Evolutionary conservation across 345 rosid species (phyloP).

Genomic region (Pugionium cornutum): DNA sequence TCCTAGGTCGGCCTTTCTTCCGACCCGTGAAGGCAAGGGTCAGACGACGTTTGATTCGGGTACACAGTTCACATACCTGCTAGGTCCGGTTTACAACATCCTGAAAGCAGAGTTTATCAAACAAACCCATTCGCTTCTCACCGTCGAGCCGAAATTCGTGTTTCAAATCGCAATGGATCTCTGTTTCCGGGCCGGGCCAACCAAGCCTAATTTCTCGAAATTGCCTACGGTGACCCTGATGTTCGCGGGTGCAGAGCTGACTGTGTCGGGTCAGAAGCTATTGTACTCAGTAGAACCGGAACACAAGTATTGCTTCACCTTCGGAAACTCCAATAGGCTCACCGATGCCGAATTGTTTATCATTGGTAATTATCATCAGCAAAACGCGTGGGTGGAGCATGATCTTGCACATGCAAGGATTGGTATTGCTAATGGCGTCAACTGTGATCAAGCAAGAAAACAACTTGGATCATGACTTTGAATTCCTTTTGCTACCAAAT

Average conservation of each 20-base stretch:
- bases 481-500: not conserved
- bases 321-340: constrained; percentile 58
- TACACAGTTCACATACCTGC: constrained; percentile 59
- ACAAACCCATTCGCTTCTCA: constrained; percentile 49
- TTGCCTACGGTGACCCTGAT: constrained; percentile 52
- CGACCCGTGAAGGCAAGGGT: constrained; percentile 60
- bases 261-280: constrained; percentile 53
- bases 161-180: constrained; percentile 68
- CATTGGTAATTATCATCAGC: constrained; percentile 73
- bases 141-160: constrained; percentile 46
- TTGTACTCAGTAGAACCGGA: constrained; percentile 49
- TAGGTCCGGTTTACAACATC: constrained; percentile 57
- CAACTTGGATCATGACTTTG: constrained; percentile 38
- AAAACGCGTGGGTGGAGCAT: constrained; percentile 71
- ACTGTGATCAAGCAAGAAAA: constrained; percentile 56
- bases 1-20: constrained; percentile 47
- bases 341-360: constrained; percentile 54
- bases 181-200: constrained; percentile 47
- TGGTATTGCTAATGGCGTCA: constrained; percentile 57
- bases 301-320: constrained; percentile 65
- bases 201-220: constrained; percentile 26
- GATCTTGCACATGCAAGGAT: constrained; percentile 58
- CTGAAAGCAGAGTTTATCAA: constrained; percentile 47
- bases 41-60: constrained; percentile 80
- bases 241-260: constrained; percentile 61